Conservation (phyloP, 768 basidiomycete genomes). For the Rhizopogon vesiculosus region DNA sequence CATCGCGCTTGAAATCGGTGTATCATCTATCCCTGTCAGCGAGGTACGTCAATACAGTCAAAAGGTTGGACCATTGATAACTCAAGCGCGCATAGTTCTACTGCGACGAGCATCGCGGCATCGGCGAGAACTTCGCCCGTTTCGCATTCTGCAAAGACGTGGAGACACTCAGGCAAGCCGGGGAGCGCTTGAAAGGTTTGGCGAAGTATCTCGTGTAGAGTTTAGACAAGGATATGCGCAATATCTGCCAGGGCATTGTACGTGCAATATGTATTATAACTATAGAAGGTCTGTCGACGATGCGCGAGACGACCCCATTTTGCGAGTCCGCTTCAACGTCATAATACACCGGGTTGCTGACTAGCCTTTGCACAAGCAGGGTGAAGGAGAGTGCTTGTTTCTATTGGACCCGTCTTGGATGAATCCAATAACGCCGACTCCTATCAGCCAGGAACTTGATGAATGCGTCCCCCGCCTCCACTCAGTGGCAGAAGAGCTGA, state of each 20-base stretch:
- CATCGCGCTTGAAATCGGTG: conserved; percentile 84
- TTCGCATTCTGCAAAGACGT: conserved; percentile 97
- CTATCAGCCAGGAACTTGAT: conserved; percentile 80
- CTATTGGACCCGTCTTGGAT: conserved; percentile 33
- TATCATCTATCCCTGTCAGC: conserved; percentile 92
- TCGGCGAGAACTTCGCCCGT: conserved; percentile 83
- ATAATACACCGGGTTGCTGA: conserved; percentile 84
- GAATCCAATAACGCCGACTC: conserved; percentile 73
- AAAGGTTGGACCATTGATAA: background rate
- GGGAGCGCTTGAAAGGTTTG: conserved; percentile 72
- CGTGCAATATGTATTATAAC: background rate
- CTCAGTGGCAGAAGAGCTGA: conserved; percentile 76
- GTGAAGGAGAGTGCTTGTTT: conserved; percentile 70
- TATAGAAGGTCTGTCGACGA: conserved; percentile 46
- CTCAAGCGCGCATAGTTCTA: conserved; percentile 63
- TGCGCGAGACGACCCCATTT: conserved; percentile 59
- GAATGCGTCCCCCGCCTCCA: conserved; percentile 78
- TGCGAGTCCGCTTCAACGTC: conserved; percentile 40
- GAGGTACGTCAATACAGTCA: conserved; percentile 51
- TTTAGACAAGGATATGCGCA: background rate
- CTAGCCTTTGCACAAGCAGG: conserved; percentile 66
- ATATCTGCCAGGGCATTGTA: background rate
- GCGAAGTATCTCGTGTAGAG: conserved; percentile 51
- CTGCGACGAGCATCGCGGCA: conserved; percentile 77
- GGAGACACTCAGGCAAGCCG: conserved; percentile 79